These are phyloP conservation scores for Ilyonectria destructans DNA, from an alignment of 2,329 filamentous ascomycete genomes.

Conservation along the genomic window DNA sequence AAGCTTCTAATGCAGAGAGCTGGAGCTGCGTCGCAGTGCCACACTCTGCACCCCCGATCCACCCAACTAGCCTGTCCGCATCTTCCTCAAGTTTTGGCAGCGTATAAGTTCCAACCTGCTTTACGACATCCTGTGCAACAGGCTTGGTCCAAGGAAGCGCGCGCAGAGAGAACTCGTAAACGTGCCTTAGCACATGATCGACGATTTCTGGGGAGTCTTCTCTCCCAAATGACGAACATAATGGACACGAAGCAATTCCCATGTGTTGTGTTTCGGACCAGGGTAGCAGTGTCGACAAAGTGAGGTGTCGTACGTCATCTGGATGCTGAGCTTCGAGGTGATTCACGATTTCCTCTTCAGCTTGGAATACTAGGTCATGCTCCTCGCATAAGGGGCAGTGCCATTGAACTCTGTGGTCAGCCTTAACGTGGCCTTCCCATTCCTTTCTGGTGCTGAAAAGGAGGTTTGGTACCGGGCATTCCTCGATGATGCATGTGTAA, in stretches of 20 bases:
- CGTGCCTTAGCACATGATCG: slow-evolving; percentile 18
- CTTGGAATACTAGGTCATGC: not conserved
- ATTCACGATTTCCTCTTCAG: no score
- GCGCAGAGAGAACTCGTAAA: slow-evolving; percentile 22
- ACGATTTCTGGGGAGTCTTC: slow-evolving; percentile 21
- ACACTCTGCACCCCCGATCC: no score
- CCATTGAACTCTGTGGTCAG: not conserved
- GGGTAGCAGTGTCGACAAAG: not conserved
- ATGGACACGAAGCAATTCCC: slow-evolving; percentile 3
- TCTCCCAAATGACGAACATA: slow-evolving; percentile 1
- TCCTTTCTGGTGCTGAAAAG: slow-evolving; percentile 2
- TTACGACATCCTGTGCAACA: no score
- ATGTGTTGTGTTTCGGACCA: not conserved
- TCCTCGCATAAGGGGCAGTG: slow-evolving; percentile 10
- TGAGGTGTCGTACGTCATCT: not conserved
- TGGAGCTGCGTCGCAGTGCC: no score
- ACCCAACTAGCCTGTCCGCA: no score
- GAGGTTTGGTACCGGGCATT: slow-evolving; percentile 17
- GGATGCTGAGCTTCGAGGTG: not conserved
- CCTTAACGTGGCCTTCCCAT: slow-evolving; percentile 6
- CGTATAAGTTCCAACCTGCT: no score
- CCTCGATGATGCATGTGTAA: slow-evolving; percentile 27
- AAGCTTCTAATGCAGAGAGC: no score
- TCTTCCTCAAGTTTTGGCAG: no score
- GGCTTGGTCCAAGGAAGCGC: slow-evolving; percentile 21